phyloP scores from a whole-genome alignment of 345 rosid genomes.

The Murraya paniculata region DNA sequence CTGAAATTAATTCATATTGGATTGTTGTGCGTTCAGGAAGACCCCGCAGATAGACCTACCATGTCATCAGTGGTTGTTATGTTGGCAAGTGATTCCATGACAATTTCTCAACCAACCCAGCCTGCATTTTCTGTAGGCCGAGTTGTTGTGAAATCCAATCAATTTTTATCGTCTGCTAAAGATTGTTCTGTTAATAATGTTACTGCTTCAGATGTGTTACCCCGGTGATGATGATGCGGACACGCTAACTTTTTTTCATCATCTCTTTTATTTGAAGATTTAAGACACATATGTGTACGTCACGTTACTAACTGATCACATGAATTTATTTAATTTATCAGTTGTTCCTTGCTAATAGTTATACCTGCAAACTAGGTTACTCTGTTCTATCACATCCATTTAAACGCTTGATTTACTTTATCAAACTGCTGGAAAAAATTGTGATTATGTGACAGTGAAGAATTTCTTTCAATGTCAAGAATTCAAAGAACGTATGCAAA shows the following conservation, averaged over 20 bases:
- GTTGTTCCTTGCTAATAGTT: not conserved
- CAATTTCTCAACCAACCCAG: slow-evolving; percentile 23
- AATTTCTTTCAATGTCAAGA: no score
- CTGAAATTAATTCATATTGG: slow-evolving; percentile 13
- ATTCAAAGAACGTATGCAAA: no score
- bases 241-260: not conserved
- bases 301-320: not conserved
- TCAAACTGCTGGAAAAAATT: no score
- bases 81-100: slow-evolving; percentile 20
- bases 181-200: not conserved
- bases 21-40: slow-evolving; percentile 21
- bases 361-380: not conserved
- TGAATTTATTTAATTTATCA: no score
- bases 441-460: no score
- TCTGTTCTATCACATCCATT: not conserved
- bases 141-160: not conserved
- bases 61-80: slow-evolving; percentile 13
- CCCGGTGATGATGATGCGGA: not conserved
- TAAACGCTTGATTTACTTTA: not conserved
- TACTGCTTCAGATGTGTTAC: not conserved
- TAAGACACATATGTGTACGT: not conserved
- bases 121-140: slow-evolving; percentile 30
- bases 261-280: not conserved
- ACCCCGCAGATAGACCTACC: slow-evolving; percentile 14
- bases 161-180: not conserved